Conservation (phyloP, 164 flowering plant genomes). For the Warburgia ugandensis region DNA sequence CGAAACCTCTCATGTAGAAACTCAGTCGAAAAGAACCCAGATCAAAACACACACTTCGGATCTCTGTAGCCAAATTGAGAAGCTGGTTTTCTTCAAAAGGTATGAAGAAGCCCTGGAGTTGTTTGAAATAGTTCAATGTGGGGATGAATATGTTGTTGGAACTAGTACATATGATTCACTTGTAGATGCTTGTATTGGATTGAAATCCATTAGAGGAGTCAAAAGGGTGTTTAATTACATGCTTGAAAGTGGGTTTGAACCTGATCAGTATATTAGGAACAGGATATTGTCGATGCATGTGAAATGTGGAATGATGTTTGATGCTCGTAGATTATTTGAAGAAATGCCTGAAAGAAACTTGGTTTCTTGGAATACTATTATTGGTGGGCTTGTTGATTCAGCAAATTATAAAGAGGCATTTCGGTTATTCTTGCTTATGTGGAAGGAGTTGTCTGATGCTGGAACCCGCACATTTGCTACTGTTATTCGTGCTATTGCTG, state of each 20-base stretch:
- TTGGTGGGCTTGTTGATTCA: slow-evolving; percentile 39
- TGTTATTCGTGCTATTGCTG: slow-evolving; percentile 41
- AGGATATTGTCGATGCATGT: slow-evolving; percentile 54
- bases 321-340: slow-evolving; percentile 43
- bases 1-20: neutral
- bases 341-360: slow-evolving; percentile 51
- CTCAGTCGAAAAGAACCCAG: slow-evolving; percentile 5
- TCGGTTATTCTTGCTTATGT: slow-evolving; percentile 37
- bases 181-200: slow-evolving; percentile 43
- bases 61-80: slow-evolving; percentile 20
- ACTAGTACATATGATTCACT: slow-evolving; percentile 42
- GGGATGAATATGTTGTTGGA: slow-evolving; percentile 23
- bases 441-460: slow-evolving; percentile 37
- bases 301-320: slow-evolving; percentile 53
- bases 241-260: slow-evolving; percentile 28
- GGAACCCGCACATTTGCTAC: slow-evolving; percentile 32
- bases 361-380: slow-evolving; percentile 45
- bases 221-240: slow-evolving; percentile 37
- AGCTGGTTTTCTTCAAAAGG: slow-evolving; percentile 19
- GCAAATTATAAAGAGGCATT: slow-evolving; percentile 43
- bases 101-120: slow-evolving; percentile 47
- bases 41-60: slow-evolving; percentile 8
- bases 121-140: slow-evolving; percentile 40
- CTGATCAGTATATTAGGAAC: slow-evolving; percentile 45
- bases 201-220: slow-evolving; percentile 41